Base-by-base conservation (phyloP, 257 asterid genomes). In the Euphrasia confusa region DNA sequence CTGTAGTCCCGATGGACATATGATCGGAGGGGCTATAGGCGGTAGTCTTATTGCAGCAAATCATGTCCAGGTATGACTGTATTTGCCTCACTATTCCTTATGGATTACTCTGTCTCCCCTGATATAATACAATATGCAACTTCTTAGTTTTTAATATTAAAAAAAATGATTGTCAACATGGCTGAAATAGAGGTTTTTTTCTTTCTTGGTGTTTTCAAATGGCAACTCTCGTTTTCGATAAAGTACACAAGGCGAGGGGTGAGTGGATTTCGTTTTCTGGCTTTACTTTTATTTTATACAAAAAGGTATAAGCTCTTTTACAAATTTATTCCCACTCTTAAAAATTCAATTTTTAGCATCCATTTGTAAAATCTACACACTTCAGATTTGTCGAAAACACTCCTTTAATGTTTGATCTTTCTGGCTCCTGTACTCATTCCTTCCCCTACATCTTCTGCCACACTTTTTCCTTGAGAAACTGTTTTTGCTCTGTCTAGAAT, bases 21-120 rank as follows among this genome's bases (percentile, higher is more conserved):
- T 81, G 24, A 59, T 81, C 4, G 87, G 90, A 5, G 90, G 90
- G 44, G 92, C 92, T 9, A 71, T 82, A 26, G 85, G 93, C 3
- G 89, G 93, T 54, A 78, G 65, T 54, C 93, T 84, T 63, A 69
- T 73, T 14, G 89, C 93, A 10, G 79, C 85, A 61, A 74, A 66
- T 61, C 74, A 81, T 17, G 83, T 81, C 50, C 88, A 81, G 88
- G 92, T 84, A 78, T 13, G 3, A 8, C 18, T 4, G 47, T 54
- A 24, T 54, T 54, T 45, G 12, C 35, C 35, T 21, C 58, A 54
- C 27, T 54, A 45, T 50, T 53, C 63, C 63, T 33, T n/a, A 58
- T 58, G 26, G 63, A 32, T 35, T 15, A 35, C 28, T 14, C 9
- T 1, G 2, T 12, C 28, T 57, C 12, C 6, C 44, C 24, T 21